Base-by-base conservation (phyloP, 2,329 filamentous ascomycete species). In the Paracoccidioides brasiliensis region DNA sequence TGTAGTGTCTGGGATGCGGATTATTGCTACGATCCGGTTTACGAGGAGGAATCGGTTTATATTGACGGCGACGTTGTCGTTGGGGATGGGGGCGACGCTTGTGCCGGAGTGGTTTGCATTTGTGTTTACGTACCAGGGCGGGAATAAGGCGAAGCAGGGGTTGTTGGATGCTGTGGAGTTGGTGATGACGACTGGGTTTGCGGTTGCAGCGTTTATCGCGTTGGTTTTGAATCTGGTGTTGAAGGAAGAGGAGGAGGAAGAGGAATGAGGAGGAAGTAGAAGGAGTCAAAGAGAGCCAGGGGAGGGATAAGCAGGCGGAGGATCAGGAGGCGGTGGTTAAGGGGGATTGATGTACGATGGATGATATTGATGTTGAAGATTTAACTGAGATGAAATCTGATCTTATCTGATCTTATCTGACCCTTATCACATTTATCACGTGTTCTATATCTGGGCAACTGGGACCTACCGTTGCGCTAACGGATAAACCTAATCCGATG, bases 171-270 rank as follows among this genome's bases (percentile, higher is more conserved):
- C 72, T 8, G 70, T 89, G 56, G 77, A 78, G 4, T 73, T 90
- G 43, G 75, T 90, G 56, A 84, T 89, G 80, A 80, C 85, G 70
- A 89, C 73, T 30, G 73, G 72, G 0, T 75, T 75, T 45, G 72
- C 72, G 2, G 76, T 95, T 22, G 85, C 86, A 0, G 90, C 86
- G 0, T 78, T 90, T 30, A 66, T 90, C 43, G 82, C 82, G 52
- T 76, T 93, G 65, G 69, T 87, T 28, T 75, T 95, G 52, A 95
- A 95, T 66, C 69, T 93, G 52, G 61, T 81, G 0, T 71, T 95
- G 14, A 80, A 83, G 0, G 84, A 88, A 64, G 89, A 95, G 70
- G 72, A 85, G n/a, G 87, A 88, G 62, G 85, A 87, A 45, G 76
- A 77, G 35, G 73, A 75, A 52, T n/a, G 57, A 62, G 6, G 52